Evolutionary conservation across 495 filamentous ascomycete species (phyloP).

Genomic region (Hyaloscypha finlandica): DNA sequence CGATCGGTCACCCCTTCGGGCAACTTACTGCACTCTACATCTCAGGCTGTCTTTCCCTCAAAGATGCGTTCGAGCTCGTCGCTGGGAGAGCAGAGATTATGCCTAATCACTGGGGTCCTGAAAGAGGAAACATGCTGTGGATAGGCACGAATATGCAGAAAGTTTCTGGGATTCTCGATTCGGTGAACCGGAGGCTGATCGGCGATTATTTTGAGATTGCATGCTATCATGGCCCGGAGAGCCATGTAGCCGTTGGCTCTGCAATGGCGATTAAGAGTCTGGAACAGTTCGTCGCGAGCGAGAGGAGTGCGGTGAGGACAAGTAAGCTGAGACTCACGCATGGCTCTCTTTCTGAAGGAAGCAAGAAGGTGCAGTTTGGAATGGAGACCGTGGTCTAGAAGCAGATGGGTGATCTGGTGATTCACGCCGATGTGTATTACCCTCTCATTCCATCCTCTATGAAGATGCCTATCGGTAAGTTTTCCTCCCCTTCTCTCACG

Average conservation of each 20-base stretch:
- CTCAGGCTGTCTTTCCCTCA: slow-evolving; percentile 1
- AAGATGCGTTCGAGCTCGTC: slow-evolving; percentile 41
- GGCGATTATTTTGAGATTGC: slow-evolving; percentile 42
- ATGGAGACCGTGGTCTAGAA: slow-evolving; percentile 36
- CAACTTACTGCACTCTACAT: slow-evolving; percentile 16
- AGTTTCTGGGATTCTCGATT: background rate
- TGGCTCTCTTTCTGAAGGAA: slow-evolving; percentile 36
- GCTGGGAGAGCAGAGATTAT: slow-evolving; percentile 47
- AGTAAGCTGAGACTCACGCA: slow-evolving; percentile 42
- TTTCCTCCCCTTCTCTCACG: background rate
- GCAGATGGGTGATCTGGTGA: slow-evolving; percentile 23
- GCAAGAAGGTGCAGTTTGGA: background rate
- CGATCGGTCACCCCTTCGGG: slow-evolving; percentile 14
- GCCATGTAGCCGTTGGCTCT: slow-evolving; percentile 38
- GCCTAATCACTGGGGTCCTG: slow-evolving; percentile 45
- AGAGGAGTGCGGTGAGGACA: slow-evolving; percentile 13
- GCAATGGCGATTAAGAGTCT: slow-evolving; percentile 27
- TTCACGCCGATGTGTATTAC: slow-evolving; percentile 49
- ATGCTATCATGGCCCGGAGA: slow-evolving; percentile 43
- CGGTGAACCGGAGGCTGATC: background rate
- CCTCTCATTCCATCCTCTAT: slow-evolving; percentile 26
- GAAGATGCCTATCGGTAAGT: slow-evolving; percentile 31
- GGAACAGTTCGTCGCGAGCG: slow-evolving; percentile 21
- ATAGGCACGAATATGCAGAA: background rate
- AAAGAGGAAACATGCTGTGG: slow-evolving; percentile 51